A percentile compares a stretch with the other conserved stretches of the same genome.
Evolutionary conservation across 305 asterid species (phyloP).

Genomic region (Ruellia speciosa): DNA sequence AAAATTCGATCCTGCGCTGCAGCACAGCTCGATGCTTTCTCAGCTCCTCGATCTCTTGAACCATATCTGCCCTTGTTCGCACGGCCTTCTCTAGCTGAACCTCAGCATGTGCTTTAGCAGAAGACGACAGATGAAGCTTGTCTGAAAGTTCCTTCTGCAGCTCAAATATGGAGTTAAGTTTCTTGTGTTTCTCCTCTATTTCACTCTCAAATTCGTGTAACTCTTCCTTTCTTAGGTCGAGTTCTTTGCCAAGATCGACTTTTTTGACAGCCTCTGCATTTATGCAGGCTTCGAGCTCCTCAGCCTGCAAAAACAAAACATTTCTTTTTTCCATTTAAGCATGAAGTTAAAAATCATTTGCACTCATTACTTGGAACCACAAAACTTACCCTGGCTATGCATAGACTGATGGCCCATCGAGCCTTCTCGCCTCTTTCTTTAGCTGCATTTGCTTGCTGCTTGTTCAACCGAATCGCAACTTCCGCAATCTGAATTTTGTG

Average conservation of each 20-base stretch:
- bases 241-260: constrained; percentile 32
- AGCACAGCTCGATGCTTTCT: constrained; percentile 45
- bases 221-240: constrained; percentile 34
- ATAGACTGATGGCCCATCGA: constrained; percentile 40
- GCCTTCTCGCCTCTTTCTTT: constrained; percentile 45
- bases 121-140: constrained; percentile 42
- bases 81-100: constrained; percentile 42
- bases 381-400: constrained; percentile 38
- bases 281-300: constrained; percentile 35
- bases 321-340: not conserved
- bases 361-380: not conserved
- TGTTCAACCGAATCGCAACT: constrained; percentile 27
- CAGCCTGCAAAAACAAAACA: constrained; percentile 27
- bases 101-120: constrained; percentile 38
- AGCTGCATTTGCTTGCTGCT: constrained; percentile 26
- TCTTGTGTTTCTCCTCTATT: constrained; percentile 40
- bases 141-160: constrained; percentile 44
- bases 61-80: constrained; percentile 31
- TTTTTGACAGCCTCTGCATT: constrained; percentile 31
- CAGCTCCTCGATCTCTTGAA: constrained; percentile 46
- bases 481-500: constrained; percentile 24
- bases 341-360: constrained; percentile 1
- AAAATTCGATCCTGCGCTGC: constrained; percentile 52
- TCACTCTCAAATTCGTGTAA: constrained; percentile 34
- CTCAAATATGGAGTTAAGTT: constrained; percentile 39